Conservation (phyloP, 1,139 yeast species). For the Eremothecium coryli region DNA sequence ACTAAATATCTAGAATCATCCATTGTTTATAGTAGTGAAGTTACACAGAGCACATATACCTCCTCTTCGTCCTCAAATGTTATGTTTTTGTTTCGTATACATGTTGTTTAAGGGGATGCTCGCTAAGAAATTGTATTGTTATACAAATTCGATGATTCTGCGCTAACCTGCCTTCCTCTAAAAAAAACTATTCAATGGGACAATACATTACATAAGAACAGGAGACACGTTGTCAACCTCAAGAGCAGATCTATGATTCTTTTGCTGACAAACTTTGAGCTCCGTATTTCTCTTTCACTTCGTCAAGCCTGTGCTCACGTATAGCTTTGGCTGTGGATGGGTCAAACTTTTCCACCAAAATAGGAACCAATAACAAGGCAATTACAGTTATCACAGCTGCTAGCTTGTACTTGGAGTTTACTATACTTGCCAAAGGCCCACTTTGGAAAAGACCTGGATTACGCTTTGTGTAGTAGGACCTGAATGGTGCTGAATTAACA, state of each 20-base stretch:
- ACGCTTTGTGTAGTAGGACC: constrained; percentile 29
- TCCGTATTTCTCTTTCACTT: constrained; percentile 23
- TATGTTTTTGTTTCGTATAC: too few species aligned
- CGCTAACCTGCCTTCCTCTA: too few species aligned
- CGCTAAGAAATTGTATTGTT: background rate
- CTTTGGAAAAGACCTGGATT: constrained; percentile 27
- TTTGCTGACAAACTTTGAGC: too few species aligned
- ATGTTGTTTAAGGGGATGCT: background rate
- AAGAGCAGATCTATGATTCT: too few species aligned
- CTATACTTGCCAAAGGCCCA: constrained; percentile 32
- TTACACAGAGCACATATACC: too few species aligned
- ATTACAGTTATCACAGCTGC: constrained; percentile 26
- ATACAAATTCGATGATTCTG: too few species aligned
- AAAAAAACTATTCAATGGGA: too few species aligned
- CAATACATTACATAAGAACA: background rate
- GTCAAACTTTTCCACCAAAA: constrained; percentile 32
- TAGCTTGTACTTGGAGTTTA: constrained; percentile 33
- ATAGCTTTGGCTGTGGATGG: constrained; percentile 33
- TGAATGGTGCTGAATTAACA: constrained; percentile 25
- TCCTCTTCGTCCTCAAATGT: too few species aligned
- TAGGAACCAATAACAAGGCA: constrained; percentile 27
- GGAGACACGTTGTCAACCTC: background rate
- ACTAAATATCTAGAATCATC: background rate
- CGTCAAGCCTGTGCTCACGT: constrained; percentile 27
- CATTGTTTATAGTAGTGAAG: background rate